Conservation (phyloP, 2,329 filamentous ascomycete genomes). For the Verticillium isaacii region DNA sequence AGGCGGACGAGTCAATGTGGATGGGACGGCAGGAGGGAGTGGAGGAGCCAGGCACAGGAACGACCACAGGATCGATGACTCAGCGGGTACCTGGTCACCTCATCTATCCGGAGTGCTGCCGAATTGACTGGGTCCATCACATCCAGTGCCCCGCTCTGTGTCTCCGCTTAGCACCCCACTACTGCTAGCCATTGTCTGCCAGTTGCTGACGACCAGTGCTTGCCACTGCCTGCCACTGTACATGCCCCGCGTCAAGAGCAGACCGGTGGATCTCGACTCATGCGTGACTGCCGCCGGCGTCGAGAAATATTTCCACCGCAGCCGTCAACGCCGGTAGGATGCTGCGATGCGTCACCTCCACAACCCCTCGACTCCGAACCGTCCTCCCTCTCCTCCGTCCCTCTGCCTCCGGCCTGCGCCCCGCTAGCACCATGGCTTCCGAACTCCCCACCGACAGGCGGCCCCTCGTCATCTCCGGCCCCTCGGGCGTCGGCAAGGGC, state of each 20-base stretch:
- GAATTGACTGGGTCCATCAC: too few species aligned
- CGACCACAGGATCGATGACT: background rate
- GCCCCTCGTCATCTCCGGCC: slow-evolving; percentile 75
- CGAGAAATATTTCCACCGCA: background rate
- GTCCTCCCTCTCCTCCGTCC: background rate
- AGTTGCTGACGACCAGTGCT: too few species aligned
- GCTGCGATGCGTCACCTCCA: background rate
- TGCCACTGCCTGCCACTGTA: background rate
- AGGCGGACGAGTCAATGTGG: background rate
- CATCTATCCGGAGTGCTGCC: too few species aligned
- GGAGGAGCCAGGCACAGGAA: background rate
- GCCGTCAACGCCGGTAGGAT: background rate
- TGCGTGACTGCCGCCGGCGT: background rate
- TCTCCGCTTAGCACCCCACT: background rate
- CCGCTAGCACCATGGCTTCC: slow-evolving; percentile 6
- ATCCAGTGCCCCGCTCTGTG: too few species aligned
- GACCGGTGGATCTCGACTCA: background rate
- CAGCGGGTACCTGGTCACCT: background rate
- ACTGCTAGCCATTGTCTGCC: too few species aligned
- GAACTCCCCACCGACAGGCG: slow-evolving; percentile 42
- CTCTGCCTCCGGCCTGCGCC: slow-evolving; percentile 8
- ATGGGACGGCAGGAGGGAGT: background rate
- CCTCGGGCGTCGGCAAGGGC: slow-evolving; percentile 76
- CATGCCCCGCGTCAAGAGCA: background rate
- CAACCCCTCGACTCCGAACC: background rate